Conservation (phyloP, 1,284 basidiomycete genomes). For the Ganoderma meredithae region DNA sequence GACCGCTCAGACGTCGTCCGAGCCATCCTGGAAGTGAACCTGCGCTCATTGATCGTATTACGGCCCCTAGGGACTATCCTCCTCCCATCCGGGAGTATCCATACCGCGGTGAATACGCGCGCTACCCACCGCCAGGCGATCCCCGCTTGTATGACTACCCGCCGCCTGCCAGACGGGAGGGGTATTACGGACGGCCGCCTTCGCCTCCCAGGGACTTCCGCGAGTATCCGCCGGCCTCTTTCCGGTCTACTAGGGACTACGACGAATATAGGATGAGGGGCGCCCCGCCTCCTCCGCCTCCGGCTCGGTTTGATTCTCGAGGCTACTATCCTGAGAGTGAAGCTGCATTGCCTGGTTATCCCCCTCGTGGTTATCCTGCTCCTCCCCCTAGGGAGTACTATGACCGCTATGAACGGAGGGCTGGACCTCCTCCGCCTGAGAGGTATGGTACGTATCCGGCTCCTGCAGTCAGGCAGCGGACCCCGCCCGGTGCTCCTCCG, state of each 20-base stretch:
- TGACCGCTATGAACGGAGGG: conserved; percentile 65
- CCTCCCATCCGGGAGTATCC: conserved; percentile 44
- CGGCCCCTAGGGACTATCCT: conserved; percentile 48
- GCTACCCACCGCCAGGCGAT: conserved; percentile 54
- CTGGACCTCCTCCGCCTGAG: conserved; percentile 49
- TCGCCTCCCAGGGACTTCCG: conserved; percentile 68
- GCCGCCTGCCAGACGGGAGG: conserved; percentile 57
- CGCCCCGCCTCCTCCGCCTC: conserved; percentile 41
- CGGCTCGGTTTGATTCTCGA: conserved; percentile 53
- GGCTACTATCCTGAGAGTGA: conserved; percentile 47
- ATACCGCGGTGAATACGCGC: conserved; percentile 62
- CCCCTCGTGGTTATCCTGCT: conserved; percentile 54
- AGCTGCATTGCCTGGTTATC: conserved; percentile 44
- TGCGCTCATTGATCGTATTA: conserved; percentile 61
- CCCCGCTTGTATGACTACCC: conserved; percentile 64
- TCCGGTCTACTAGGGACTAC: conserved; percentile 63
- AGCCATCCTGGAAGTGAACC: conserved; percentile 52
- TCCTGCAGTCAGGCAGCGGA: conserved; percentile 50
- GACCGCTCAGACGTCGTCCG: conserved; percentile 29
- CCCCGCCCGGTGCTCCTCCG: conserved; percentile 51
- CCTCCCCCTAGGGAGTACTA: conserved; percentile 58
- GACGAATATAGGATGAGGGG: conserved; percentile 71
- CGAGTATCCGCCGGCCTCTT: conserved; percentile 56
- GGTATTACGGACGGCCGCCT: conserved; percentile 56
- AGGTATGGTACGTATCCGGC: conserved; percentile 48